phyloP scores from a whole-genome alignment of 2,329 filamentous ascomycete genomes.

The Diaporthe nobilis region DNA sequence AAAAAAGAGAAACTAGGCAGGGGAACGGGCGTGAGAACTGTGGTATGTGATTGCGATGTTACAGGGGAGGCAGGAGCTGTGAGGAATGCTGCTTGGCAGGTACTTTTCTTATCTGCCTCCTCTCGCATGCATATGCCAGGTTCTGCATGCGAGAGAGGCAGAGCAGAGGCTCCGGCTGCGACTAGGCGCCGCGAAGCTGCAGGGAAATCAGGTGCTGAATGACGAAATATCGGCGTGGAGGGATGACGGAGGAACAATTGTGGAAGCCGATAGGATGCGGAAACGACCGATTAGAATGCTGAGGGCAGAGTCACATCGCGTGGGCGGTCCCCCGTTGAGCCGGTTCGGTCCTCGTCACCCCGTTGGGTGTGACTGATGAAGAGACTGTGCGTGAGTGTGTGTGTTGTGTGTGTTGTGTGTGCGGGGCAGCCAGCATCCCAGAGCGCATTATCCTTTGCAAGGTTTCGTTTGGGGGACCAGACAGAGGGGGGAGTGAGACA shows the following conservation, averaged over 20 bases:
- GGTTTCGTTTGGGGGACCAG: background rate
- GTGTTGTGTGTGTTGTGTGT: background rate
- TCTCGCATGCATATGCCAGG: slow-evolving; percentile 10
- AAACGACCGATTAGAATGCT: slow-evolving; percentile 13
- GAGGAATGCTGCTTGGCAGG: slow-evolving; percentile 23
- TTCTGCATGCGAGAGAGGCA: background rate
- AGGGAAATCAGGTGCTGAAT: slow-evolving; percentile 16
- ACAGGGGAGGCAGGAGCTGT: slow-evolving; percentile 20
- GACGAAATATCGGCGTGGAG: slow-evolving; percentile 10
- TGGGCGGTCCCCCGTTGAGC: slow-evolving; percentile 29
- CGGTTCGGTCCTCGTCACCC: slow-evolving; percentile 28
- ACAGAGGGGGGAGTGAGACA: background rate
- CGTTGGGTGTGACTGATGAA: background rate
- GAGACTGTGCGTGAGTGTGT: background rate
- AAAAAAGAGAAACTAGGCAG: background rate
- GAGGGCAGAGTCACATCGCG: slow-evolving; percentile 23
- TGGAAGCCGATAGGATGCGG: slow-evolving; percentile 29
- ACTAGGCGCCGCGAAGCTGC: background rate
- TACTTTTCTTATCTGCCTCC: slow-evolving; percentile 25
- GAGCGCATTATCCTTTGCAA: background rate
- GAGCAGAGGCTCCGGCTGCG: background rate
- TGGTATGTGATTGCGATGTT: slow-evolving; percentile 7
- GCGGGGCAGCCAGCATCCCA: background rate
- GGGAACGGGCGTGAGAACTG: background rate
- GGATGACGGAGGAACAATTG: slow-evolving; percentile 19